Evolutionary conservation across 805 yeast species (phyloP), one percentile per base, ranked within the genome.

Genomic region (Saccharomycopsis malanga): DNA sequence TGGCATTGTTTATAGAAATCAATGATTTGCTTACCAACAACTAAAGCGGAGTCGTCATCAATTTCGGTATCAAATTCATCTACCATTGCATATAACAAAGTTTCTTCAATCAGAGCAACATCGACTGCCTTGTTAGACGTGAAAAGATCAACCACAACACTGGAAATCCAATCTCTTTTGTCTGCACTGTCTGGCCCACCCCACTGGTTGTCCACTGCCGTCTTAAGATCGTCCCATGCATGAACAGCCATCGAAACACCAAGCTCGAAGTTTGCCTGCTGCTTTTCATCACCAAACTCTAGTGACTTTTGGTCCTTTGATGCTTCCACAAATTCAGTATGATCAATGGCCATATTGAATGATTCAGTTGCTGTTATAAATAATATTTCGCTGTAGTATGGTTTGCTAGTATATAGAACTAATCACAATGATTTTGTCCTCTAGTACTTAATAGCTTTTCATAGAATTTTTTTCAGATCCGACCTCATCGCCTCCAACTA

Each of bases 121-220:
- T 88, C 98, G 4, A 91, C 85, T 3, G 76, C 72, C 43, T 70
- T 74, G 40, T 74, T 80, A 5, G 69, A 68, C 38, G 64, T 70
- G 59, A 91, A 93, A 45, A 88, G 70, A 30, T 87, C 97, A 24
- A 88, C 75, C 2, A 91, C 77, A 12, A 86, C 68, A 3, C 87
- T 94, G 3, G 86, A 77, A 54, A 91, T 74, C 98, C 98, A 93
- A 62, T 93, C 98, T 59, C 99, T 74, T 63, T 93, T 93, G 34
- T 86, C 97, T 0, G 74, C 77, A 12, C 95, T 82, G 30, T 86
- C 84, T 12, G 96, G 80, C 1, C 98, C 99, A 50, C 98, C 99
- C 98, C 98, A 93, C 25, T 73, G 70, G 61, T 86, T 87, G 4
- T 79, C 94, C 7, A 93, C 98, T 0, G 98, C 98, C 1, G 85